Percentiles rank a stretch among this genome's conserved stretches.
Conservation (phyloP, 2,329 filamentous ascomycete genomes). For the Diaporthe sp. region DNA sequence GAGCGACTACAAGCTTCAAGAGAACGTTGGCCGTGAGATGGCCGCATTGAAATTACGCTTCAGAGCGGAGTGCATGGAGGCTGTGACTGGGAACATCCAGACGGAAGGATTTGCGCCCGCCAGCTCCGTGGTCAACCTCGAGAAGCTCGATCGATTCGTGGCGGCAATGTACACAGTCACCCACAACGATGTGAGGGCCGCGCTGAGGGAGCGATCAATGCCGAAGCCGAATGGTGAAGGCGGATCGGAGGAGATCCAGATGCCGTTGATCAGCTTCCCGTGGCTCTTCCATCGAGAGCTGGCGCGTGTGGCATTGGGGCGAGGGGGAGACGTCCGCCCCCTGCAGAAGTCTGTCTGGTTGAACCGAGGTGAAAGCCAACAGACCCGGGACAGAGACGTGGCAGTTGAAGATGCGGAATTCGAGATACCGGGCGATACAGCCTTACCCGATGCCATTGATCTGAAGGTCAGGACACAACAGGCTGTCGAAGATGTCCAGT, state of each 20-base stretch:
- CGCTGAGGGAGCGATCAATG: constrained; percentile 60
- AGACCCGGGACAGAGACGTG: neutral
- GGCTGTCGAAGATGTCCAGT: neutral
- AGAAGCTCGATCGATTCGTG: constrained; percentile 77
- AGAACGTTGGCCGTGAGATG: constrained; percentile 81
- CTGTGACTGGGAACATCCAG: constrained; percentile 55
- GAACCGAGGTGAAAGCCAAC: neutral
- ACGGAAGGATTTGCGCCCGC: constrained; percentile 60
- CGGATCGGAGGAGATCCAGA: constrained; percentile 57
- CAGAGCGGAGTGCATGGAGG: constrained; percentile 74
- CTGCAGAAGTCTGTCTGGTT: neutral
- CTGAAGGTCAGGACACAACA: constrained; percentile 9
- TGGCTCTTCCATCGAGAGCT: constrained; percentile 88
- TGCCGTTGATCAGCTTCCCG: constrained; percentile 92
- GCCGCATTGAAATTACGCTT: constrained; percentile 77
- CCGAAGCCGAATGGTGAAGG: constrained; percentile 42
- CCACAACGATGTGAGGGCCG: constrained; percentile 74
- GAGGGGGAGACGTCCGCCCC: constrained; percentile 3
- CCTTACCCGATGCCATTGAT: no score
- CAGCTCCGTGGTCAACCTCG: constrained; percentile 55
- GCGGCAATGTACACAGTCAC: constrained; percentile 92
- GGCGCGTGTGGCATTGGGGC: constrained; percentile 73
- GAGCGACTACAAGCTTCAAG: constrained; percentile 87
- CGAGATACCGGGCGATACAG: neutral
- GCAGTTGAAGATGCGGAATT: neutral